A percentile compares a stretch with the other conserved stretches of the same genome.
Evolutionary conservation across 2,329 filamentous ascomycete species (phyloP).

Genomic region (Fusarium nisikadoi): DNA sequence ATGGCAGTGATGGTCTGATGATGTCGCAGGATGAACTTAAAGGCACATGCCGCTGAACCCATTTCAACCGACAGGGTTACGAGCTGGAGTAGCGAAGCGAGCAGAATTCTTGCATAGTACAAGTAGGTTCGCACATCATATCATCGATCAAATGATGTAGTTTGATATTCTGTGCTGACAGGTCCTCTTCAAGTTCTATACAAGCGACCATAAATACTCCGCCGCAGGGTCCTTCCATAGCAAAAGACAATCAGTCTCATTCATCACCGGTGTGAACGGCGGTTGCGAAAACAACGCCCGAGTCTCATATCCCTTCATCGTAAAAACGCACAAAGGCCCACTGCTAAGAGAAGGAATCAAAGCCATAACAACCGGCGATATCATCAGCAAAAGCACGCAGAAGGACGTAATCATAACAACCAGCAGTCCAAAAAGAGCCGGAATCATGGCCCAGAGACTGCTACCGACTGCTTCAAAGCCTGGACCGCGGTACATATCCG

Average conservation of each 20-base stretch:
- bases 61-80: background rate
- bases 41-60: background rate
- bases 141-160: too few species aligned
- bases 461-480: background rate
- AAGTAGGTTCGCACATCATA: too few species aligned
- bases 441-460: background rate
- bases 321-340: background rate
- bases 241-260: background rate
- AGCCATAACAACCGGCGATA: fast-evolving
- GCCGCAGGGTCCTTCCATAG: constrained; percentile 22
- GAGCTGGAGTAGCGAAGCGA: background rate
- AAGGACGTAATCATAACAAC: fast-evolving
- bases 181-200: background rate
- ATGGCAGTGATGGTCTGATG: too few species aligned
- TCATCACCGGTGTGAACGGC: background rate
- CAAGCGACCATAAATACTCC: constrained; percentile 22
- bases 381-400: background rate
- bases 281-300: background rate
- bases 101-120: background rate
- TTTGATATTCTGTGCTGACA: background rate
- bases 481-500: background rate
- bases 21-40: background rate
- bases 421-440: fast-evolving
- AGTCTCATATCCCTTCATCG: background rate
- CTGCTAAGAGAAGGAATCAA: background rate